phyloP scores from a whole-genome alignment of 2,329 filamentous ascomycete species.

The Fonsecaea nubica region DNA sequence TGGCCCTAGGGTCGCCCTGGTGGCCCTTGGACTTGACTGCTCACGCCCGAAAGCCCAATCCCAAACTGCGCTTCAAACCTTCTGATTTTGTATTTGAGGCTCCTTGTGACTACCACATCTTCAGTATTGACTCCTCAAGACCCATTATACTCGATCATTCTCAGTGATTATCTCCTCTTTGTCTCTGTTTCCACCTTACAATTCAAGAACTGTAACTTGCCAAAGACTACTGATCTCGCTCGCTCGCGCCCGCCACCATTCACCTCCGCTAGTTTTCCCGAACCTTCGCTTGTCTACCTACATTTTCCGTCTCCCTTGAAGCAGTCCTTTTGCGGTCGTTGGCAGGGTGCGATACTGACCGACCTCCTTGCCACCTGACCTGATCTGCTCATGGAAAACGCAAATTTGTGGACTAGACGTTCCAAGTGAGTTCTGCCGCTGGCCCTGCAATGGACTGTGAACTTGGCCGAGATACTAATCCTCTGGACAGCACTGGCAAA shows the following conservation, averaged over 20 bases:
- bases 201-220: background rate
- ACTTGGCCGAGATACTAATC: conserved; percentile 38
- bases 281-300: conserved; percentile 1
- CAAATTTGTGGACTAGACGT: conserved; percentile 58
- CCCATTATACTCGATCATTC: background rate
- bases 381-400: conserved; percentile 55
- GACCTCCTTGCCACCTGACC: conserved; percentile 16
- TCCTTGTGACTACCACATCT: background rate
- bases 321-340: background rate
- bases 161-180: background rate
- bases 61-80: conserved; percentile 18
- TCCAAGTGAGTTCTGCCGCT: conserved; percentile 51
- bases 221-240: conserved; percentile 6
- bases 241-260: background rate
- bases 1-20: background rate
- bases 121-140: background rate
- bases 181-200: background rate
- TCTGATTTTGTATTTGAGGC: conserved; percentile 4
- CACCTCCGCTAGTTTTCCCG: background rate
- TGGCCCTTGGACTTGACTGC: background rate
- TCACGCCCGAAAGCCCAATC: conserved; percentile 4
- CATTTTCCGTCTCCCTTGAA: background rate
- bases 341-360: background rate
- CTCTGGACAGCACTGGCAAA: conserved; percentile 73
- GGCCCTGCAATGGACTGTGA: background rate